Base-by-base conservation (phyloP, 2,329 filamentous ascomycete genomes). In the Arthrobotrys megalospora region DNA sequence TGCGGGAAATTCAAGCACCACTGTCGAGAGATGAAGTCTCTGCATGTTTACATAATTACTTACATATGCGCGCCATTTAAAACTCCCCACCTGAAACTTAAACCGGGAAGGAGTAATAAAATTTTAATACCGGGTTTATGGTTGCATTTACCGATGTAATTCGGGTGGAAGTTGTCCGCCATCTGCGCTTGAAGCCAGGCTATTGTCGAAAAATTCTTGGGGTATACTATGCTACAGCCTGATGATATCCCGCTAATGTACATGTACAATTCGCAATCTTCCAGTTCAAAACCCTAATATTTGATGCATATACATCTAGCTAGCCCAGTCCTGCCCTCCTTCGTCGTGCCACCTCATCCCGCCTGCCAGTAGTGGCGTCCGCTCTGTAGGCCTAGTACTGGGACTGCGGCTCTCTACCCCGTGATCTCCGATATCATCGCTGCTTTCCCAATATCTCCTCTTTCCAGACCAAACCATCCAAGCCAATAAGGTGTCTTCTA, bases 291-390 rank as follows among this genome's bases (percentile, higher is more conserved):
- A 41, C 24, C 21, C 41, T 24, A 67, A 11, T 14, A 19, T 24
- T n/a, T n/a, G 14, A 28, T 52, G 14, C 14, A 28, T 43, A 58
- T 34, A 8, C n/a, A 41, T 28, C 55, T 60, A 75, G 45, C 3
- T 67, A 0, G 69, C 16, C 60, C 69, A 75, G 4, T 67, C 50
- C 10, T 72, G 53, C 8, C 62, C 75, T 12, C 75, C 75, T 10
- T 65, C 47, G 1, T 78, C 75, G 24, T 78, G 75, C 75, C 75
- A 78, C 16, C 67, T 60, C 38, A 78, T 68, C 4, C 75, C 70
- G 8, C 70, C 45, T 19, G 55, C 36, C 10, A 78, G 19, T 11
- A 78, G 24, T 7, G 67, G 75, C 10, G 75, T 78, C 36, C 55
- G 53, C 21, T 78, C 75, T 16, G 63, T 68, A 10, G 75, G 34